phyloP scores from a whole-genome alignment of 2,329 filamentous ascomycete species.

The Aspergillus transmontanensis region DNA sequence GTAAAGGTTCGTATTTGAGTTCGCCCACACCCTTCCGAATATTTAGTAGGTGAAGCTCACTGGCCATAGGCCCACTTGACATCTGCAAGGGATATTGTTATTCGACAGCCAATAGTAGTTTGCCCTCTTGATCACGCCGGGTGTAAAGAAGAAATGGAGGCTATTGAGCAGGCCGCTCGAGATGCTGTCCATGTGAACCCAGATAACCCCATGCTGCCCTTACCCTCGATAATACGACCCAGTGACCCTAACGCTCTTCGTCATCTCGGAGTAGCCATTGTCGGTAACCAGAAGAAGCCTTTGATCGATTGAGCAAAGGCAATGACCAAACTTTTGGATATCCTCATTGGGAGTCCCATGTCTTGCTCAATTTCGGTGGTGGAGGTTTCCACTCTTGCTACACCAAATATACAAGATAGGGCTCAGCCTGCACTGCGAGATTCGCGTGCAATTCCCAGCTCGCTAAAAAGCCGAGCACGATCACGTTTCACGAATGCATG shows the following conservation, averaged over 20 bases:
- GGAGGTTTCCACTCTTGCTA: constrained; percentile 2
- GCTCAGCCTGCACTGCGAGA: constrained; percentile 8
- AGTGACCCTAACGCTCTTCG: constrained; percentile 68
- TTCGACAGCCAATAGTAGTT: constrained; percentile 92
- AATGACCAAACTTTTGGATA: background rate
- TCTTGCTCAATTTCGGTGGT: constrained; percentile 14
- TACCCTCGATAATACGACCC: constrained; percentile 77
- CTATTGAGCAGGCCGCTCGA: constrained; percentile 92
- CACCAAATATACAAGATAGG: background rate
- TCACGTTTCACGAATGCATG: constrained; percentile 42
- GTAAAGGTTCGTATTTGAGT: constrained; percentile 71
- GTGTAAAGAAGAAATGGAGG: constrained; percentile 98
- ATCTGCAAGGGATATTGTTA: constrained; percentile 80
- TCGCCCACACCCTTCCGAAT: background rate
- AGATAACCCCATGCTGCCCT: constrained; percentile 90
- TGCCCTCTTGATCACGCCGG: constrained; percentile 93
- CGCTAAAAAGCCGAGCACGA: constrained; percentile 20
- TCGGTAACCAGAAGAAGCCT: constrained; percentile 64
- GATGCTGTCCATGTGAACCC: constrained; percentile 86
- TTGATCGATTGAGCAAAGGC: constrained; percentile 62
- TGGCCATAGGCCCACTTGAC: constrained; percentile 75
- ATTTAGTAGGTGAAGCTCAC: background rate
- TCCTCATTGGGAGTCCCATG: constrained; percentile 13
- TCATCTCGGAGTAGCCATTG: constrained; percentile 63
- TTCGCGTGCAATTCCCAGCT: constrained; percentile 14